phyloP scores from a whole-genome alignment of 164 flowering plant species.

The Sedum album region DNA sequence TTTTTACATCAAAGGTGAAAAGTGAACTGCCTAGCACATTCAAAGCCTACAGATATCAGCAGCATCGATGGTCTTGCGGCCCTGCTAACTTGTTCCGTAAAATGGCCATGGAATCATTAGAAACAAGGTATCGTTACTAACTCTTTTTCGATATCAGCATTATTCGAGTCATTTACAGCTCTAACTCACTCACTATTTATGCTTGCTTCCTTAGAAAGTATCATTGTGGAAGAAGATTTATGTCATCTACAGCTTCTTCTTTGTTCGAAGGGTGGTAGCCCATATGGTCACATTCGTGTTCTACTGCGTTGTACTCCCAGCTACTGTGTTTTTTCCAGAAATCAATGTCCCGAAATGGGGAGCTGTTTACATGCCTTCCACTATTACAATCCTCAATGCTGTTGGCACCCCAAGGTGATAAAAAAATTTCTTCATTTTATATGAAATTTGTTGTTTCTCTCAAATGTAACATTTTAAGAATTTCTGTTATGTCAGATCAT shows the following conservation, averaged over 20 bases:
- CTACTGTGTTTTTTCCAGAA: slow-evolving; percentile 74
- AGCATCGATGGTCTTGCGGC: slow-evolving; percentile 64
- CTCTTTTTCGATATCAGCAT: neutral
- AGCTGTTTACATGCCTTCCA: slow-evolving; percentile 73
- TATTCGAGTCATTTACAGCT: neutral
- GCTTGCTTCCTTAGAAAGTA: slow-evolving; percentile 27
- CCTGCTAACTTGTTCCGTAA: slow-evolving; percentile 62
- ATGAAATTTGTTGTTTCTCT: too few relatives aligned
- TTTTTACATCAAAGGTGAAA: slow-evolving; percentile 33
- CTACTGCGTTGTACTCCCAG: slow-evolving; percentile 42
- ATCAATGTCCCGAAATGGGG: slow-evolving; percentile 86
- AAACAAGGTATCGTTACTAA: slow-evolving; percentile 19
- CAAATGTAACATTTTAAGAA: neutral
- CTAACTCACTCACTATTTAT: neutral
- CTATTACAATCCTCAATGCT: slow-evolving; percentile 77
- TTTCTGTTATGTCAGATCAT: slow-evolving; percentile 45
- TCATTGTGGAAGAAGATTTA: slow-evolving; percentile 34
- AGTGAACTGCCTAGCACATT: slow-evolving; percentile 62
- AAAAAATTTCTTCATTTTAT: too few relatives aligned
- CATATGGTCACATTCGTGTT: slow-evolving; percentile 37
- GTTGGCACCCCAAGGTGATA: slow-evolving; percentile 94
- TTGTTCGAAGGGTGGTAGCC: slow-evolving; percentile 39
- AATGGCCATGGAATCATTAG: slow-evolving; percentile 46
- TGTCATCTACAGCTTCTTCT: slow-evolving; percentile 43
- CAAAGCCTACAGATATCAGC: slow-evolving; percentile 55